Evolutionary conservation across 345 rosid genomes (phyloP).

Genomic region (Corchorus capsularis): DNA sequence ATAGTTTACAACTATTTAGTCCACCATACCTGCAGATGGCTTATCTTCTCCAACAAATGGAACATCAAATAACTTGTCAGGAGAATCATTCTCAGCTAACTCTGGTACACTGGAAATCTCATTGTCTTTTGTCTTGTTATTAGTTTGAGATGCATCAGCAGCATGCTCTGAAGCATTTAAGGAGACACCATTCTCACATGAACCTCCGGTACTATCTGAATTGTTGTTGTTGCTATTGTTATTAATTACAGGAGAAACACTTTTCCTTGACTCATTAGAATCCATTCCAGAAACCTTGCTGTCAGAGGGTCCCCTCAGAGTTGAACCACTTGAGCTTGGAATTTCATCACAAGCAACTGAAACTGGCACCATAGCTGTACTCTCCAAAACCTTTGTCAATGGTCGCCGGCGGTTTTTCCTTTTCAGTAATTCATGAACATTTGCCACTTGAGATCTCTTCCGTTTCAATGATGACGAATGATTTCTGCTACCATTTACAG

Average conservation of each 20-base stretch:
- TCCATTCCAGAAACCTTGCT: slow-evolving; percentile 54
- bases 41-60: slow-evolving; percentile 77
- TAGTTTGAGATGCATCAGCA: slow-evolving; percentile 44
- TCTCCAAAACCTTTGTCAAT: slow-evolving; percentile 86
- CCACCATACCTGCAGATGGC: slow-evolving; percentile 60
- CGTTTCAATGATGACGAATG: slow-evolving; percentile 51
- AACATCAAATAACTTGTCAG: slow-evolving; percentile 69
- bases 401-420: slow-evolving; percentile 82
- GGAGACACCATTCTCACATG: slow-evolving; percentile 55
- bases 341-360: slow-evolving; percentile 71
- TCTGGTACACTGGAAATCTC: slow-evolving; percentile 49
- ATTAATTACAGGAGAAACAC: slow-evolving; percentile 43
- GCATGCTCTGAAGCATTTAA: slow-evolving; percentile 47
- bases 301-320: slow-evolving; percentile 56
- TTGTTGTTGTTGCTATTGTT: slow-evolving; percentile 37
- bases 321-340: slow-evolving; percentile 52
- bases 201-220: slow-evolving; percentile 67
- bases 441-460: slow-evolving; percentile 69
- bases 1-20: slow-evolving; percentile 3
- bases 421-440: slow-evolving; percentile 58
- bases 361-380: slow-evolving; percentile 77
- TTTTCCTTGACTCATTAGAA: slow-evolving; percentile 61
- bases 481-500: slow-evolving; percentile 50
- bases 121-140: slow-evolving; percentile 57
- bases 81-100: slow-evolving; percentile 52